Base-by-base conservation (phyloP, 1,284 basidiomycete genomes). In the Sporisorium scitamineum region DNA sequence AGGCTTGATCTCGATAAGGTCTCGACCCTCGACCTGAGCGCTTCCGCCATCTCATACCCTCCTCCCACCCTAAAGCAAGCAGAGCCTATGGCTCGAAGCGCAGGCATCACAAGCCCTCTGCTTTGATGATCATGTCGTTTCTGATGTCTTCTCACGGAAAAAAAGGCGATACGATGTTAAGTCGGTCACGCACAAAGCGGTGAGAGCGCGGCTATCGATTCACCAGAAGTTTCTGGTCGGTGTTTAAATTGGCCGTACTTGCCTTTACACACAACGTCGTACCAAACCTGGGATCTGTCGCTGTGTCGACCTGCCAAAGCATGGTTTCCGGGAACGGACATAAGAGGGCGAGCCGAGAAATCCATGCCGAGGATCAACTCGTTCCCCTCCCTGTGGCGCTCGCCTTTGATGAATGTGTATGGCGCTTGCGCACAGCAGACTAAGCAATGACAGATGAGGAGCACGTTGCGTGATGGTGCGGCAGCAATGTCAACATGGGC, bases 231-330 rank as follows among this genome's bases (percentile, higher is more conserved):
- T 48, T 48, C 4, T 8, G 18, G 27, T 62, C 54, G 61, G 61
- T 56, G 61, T 55, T 52, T 62, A 54, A 62, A 62, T 51, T 62
- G 34, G 47, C 61, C 60, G 54, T 42, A 4, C 29, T 29, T 7
- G 10, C 31, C 27, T 48, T 14, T 47, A n/a, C 37, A n/a, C 37
- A 16, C 31, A 48, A 27, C 54, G 29, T 54, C 42, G 57, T 24
- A 47, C n/a, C n/a, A n/a, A 24, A 16, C 18, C 26, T 2, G 16
- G 20, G 9, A 16, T 26, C 34, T 26, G 31, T 27, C 22, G 22
- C 11, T 22, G 11, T 53, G 1, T 11, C 26, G 39, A 20, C 4
- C 26, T 8, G 27, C 10, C 26, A 26, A 16, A 48, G 47, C 18
- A n/a, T 39, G 27, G 26, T n/a, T 22, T 10, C 18, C 47, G 4